phyloP scores from a whole-genome alignment of 1,139 yeast genomes.

The Debaryomyces sp. region DNA sequence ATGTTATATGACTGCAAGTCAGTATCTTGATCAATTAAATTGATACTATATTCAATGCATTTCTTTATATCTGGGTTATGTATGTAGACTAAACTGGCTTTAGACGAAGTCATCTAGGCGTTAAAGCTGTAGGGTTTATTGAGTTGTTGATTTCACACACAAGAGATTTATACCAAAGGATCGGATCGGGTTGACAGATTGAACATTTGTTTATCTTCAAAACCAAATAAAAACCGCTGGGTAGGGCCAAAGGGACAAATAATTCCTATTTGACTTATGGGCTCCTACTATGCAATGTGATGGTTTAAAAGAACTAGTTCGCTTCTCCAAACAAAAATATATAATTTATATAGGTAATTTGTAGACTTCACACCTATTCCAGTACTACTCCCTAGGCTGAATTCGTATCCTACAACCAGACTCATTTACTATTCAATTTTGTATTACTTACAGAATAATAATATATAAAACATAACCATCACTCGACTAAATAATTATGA shows the following conservation, averaged over 20 bases:
- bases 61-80: slow-evolving; percentile 8
- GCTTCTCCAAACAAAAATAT: neutral
- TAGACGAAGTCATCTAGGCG: neutral
- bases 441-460: slow-evolving; percentile 10
- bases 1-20: slow-evolving; percentile 9
- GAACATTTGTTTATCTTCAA: neutral
- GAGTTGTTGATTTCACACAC: neutral
- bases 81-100: slow-evolving; percentile 8
- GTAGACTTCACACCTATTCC: too few relatives aligned
- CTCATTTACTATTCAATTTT: slow-evolving; percentile 10
- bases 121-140: neutral
- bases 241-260: too few relatives aligned
- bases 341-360: too few relatives aligned
- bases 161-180: neutral
- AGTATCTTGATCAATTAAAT: slow-evolving; percentile 2
- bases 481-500: slow-evolving; percentile 8
- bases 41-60: slow-evolving; percentile 13
- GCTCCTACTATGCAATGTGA: neutral
- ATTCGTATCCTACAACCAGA: neutral
- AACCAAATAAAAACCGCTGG: neutral
- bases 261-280: too few relatives aligned
- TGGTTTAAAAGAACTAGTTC: neutral
- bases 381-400: neutral
- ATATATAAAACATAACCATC: slow-evolving; percentile 8
- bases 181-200: neutral